Base-by-base conservation (phyloP, 768 basidiomycete genomes). In the Mycena maculata region DNA sequence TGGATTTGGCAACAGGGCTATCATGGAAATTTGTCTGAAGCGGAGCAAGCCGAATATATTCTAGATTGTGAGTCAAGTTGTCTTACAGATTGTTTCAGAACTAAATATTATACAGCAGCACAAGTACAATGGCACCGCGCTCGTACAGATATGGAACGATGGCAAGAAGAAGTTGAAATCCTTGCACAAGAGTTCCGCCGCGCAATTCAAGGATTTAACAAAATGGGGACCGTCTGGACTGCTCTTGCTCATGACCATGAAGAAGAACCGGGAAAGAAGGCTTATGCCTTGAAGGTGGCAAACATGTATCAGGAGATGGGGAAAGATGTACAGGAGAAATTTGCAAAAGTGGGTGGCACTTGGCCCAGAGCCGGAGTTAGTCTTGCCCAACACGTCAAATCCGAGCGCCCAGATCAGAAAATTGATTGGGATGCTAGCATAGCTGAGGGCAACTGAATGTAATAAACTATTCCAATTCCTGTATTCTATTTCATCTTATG, bases 121-220 rank as follows among this genome's bases (percentile, higher is more conserved):
- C 50, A 61, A 23, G 72, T 73, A 20, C 67, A 69, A 38, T 73
- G 72, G 70, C 71, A 69, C 50, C 47, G 72, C 33, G 28, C 50
- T 22, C 28, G 7, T 33, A 31, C 50, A 33, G 50, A 52, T 33
- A 52, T 52, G 72, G 54, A 66, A 28, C 63, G 60, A 13, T 73
- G 72, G 63, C 54, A 48, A 22, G 72, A 73, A 59, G 70, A 67
- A 41, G 67, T 73, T 28, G 70, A 73, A 39, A 71, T 52, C 50
- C 50, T 52, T 36, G 52, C n/a, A 22, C 52, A 53, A 53, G 52
- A 53, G 22, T 53, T 53, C 52, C 36, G 52, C 2, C 36, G 52
- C 12, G 52, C 52, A 36, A 36, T 53, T 36, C 33, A 36, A 22
- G 33, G 52, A 38, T 53, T 53, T n/a, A 36, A 22, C 22, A 53